A percentile compares a stretch with the other conserved stretches of the same genome.
Conservation (phyloP, 1,284 basidiomycete genomes). For the Sporisorium iseilematis-ciliati region DNA sequence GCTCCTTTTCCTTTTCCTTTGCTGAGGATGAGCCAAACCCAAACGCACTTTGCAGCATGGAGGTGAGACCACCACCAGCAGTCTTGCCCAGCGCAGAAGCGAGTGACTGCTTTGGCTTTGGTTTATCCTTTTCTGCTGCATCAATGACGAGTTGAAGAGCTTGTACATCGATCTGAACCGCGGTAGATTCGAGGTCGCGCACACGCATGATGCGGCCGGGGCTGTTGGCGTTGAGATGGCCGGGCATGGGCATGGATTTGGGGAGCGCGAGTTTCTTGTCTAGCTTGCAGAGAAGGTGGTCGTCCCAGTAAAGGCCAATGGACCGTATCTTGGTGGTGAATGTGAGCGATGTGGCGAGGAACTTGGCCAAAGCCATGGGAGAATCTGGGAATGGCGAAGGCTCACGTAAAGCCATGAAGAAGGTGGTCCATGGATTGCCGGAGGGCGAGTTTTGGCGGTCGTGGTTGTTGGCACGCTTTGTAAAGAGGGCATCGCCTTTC, state of each 20-base stretch:
- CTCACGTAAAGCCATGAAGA: slow-evolving; percentile 90
- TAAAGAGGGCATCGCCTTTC: slow-evolving; percentile 74
- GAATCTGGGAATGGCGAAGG: slow-evolving; percentile 83
- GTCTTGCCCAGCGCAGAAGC: slow-evolving; percentile 62
- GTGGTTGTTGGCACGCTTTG: slow-evolving; percentile 56
- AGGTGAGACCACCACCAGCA: slow-evolving; percentile 63
- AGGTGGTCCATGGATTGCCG: slow-evolving; percentile 81
- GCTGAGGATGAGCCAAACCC: slow-evolving; percentile 69
- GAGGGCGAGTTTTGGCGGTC: slow-evolving; percentile 41
- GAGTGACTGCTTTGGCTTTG: slow-evolving; percentile 59
- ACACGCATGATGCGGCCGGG: slow-evolving; percentile 78
- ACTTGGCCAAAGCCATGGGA: slow-evolving; percentile 85
- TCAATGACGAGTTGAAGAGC: slow-evolving; percentile 83
- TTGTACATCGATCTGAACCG: slow-evolving; percentile 83
- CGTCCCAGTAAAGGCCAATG: slow-evolving; percentile 76
- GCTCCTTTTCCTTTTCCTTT: slow-evolving; percentile 40
- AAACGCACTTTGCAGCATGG: slow-evolving; percentile 68
- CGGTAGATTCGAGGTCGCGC: slow-evolving; percentile 77
- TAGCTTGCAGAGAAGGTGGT: slow-evolving; percentile 80
- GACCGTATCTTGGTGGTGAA: slow-evolving; percentile 87
- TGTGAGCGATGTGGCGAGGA: slow-evolving; percentile 90
- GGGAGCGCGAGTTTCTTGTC: slow-evolving; percentile 78
- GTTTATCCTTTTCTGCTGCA: slow-evolving; percentile 78
- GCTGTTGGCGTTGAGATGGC: slow-evolving; percentile 71
- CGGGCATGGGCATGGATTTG: slow-evolving; percentile 75